Conservation (phyloP, 2,329 filamentous ascomycete genomes). For the Scedosporium dehoogii region DNA sequence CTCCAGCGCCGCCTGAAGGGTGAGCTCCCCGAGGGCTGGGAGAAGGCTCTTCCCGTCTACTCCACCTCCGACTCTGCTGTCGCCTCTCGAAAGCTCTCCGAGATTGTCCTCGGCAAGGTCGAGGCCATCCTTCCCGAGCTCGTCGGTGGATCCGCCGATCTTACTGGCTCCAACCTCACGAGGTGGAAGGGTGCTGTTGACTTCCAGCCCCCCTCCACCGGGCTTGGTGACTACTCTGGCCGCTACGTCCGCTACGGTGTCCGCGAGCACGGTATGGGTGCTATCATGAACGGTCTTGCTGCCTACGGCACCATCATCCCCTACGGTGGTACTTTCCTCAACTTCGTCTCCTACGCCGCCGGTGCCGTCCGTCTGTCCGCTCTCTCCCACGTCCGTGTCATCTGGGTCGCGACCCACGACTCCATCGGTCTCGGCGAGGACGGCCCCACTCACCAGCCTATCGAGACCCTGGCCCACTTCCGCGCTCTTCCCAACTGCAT, state of each 20-base stretch:
- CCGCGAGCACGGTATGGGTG: conserved; percentile 85
- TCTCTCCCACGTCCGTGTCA: conserved; percentile 78
- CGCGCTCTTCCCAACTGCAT: conserved; percentile 97
- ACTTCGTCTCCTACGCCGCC: conserved; percentile 97
- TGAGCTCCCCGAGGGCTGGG: conserved; percentile 90
- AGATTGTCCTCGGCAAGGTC: conserved; percentile 84
- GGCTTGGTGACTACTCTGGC: conserved; percentile 81
- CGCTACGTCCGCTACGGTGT: conserved; percentile 92
- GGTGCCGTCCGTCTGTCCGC: conserved; percentile 91
- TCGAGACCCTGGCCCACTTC: conserved; percentile 97
- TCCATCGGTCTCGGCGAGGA: conserved; percentile 99
- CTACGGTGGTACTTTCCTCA: conserved; percentile 93
- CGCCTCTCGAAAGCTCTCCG: conserved; percentile 87
- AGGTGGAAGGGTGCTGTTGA: conserved; percentile 95
- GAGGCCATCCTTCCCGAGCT: conserved; percentile 78
- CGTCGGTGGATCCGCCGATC: conserved; percentile 88
- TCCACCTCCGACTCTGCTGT: conserved; percentile 74
- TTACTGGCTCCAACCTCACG: conserved; percentile 98
- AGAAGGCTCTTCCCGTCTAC: conserved; percentile 87
- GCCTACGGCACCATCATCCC: conserved; percentile 94
- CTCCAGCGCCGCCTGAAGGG: conserved; percentile 69
- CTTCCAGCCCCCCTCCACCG: conserved; percentile 84
- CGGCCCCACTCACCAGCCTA: conserved; percentile 96
- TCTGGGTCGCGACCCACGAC: conserved; percentile 97
- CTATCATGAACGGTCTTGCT: conserved; percentile 88